Evolutionary conservation across 306 rosid genomes (phyloP), one percentile per base, ranked within the genome.

Genomic region (Hippophae tibetana): DNA sequence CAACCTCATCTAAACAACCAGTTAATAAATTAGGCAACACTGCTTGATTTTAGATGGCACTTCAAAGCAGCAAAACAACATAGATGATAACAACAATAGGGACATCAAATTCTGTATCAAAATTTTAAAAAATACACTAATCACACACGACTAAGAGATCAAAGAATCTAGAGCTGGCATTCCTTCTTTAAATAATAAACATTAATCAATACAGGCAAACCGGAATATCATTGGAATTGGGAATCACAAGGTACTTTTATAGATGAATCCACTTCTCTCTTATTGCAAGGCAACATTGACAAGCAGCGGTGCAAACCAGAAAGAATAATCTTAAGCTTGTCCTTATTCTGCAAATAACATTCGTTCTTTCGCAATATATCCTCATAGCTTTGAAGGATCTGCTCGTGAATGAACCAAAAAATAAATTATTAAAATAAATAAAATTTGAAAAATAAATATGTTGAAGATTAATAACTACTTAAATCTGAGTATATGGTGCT

Each of bases 331-430:
- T 78, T 81, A 45, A 92, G 79, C 72, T 85, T 92, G 52, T 84
- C 85, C 76, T 76, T 83, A 62, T 85, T 96, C 67, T 71, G 88
- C 59, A 83, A 69, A 78, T 64, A 74, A 72, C 71, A 78, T 69
- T 82, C 82, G 86, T 80, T 83, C 78, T 79, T 76, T 69, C 62
- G 72, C 42, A 92, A 77, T 69, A 92, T 79, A 67, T 87, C 84
- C 76, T 67, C 89, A 41, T 78, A 87, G 74, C 72, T 92, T 60
- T 80, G 86, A 74, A 92, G 84, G 78, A 87, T 78, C 95, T 87
- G 96, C 56, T 45, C 54, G 70, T 65, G 67, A 74, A 60, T 45
- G 69, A 73, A 69, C 61, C 53, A 51, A 43, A 38, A 23, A 56
- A 75, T 62, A 52, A 61, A 43, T 23, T 8, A 59, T 67, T 54